phyloP scores from a whole-genome alignment of 805 yeast species.

The Jamesozyma lodderae region DNA sequence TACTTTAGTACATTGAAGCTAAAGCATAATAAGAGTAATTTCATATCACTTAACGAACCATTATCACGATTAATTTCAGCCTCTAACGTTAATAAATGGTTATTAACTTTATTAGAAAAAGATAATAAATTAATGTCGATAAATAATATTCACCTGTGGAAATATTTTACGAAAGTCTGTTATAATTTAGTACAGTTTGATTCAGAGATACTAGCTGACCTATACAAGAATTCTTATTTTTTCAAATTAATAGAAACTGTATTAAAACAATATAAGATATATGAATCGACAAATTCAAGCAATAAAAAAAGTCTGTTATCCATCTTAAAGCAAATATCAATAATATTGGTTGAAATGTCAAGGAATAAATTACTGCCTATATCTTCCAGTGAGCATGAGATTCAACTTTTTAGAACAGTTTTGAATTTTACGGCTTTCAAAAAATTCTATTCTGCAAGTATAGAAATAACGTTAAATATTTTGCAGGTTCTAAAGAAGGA shows the following conservation, averaged over 20 bases:
- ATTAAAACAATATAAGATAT: conserved; percentile 4
- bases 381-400: background rate
- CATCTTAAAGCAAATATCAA: conserved; percentile 1
- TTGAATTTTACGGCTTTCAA: background rate
- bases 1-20: background rate
- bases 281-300: background rate
- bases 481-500: background rate
- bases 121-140: conserved; percentile 6
- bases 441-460: background rate
- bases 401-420: background rate
- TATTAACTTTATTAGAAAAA: conserved; percentile 11
- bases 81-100: conserved; percentile 13
- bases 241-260: conserved; percentile 7
- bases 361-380: background rate
- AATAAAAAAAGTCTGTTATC: background rate
- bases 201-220: conserved; percentile 8
- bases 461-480: conserved; percentile 3
- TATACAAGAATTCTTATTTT: conserved; percentile 12
- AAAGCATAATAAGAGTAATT: too few species aligned
- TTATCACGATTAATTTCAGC: conserved; percentile 7
- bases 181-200: conserved; percentile 18
- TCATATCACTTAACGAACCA: background rate
- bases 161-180: conserved; percentile 25
- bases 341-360: conserved; percentile 2
- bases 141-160: conserved; percentile 21